Evolutionary conservation across 352 stramenopile genomes (phyloP).

Genomic region (Globisporangium irregulare): DNA sequence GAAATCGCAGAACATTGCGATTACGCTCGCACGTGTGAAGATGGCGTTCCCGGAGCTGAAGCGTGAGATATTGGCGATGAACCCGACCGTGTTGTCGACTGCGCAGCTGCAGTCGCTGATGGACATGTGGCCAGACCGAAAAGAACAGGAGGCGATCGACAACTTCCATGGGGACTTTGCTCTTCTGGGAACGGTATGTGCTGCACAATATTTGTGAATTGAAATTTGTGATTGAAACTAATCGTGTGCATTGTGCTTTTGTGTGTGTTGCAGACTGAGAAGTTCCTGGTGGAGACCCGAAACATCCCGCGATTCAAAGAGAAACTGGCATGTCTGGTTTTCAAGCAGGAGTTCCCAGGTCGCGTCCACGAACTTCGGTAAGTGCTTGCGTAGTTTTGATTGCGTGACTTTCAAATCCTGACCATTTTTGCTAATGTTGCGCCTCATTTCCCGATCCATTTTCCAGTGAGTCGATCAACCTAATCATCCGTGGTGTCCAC

Average conservation of each 20-base stretch:
- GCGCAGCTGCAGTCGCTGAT: slow-evolving; percentile 79
- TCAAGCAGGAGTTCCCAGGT: slow-evolving; percentile 82
- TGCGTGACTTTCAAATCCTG: not conserved
- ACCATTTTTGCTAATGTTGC: not conserved
- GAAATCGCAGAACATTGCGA: slow-evolving; percentile 86
- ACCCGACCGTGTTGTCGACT: slow-evolving; percentile 68
- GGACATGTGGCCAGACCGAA: slow-evolving; percentile 81
- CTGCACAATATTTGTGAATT: not conserved
- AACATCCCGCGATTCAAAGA: slow-evolving; percentile 69
- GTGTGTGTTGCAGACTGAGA: slow-evolving; percentile 41
- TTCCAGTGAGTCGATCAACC: slow-evolving; percentile 55
- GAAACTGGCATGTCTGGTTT: slow-evolving; percentile 72
- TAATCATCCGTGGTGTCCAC: slow-evolving; percentile 75
- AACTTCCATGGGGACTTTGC: slow-evolving; percentile 63
- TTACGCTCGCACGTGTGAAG: slow-evolving; percentile 79
- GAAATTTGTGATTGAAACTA: not conserved
- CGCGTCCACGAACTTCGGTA: slow-evolving; percentile 69
- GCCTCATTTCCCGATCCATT: not conserved
- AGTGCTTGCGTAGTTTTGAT: slow-evolving; percentile 5
- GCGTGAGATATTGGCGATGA: slow-evolving; percentile 71
- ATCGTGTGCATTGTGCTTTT: not conserved
- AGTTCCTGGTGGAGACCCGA: slow-evolving; percentile 74
- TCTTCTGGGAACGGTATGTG: slow-evolving; percentile 44
- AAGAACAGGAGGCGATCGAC: slow-evolving; percentile 68
- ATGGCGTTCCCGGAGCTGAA: slow-evolving; percentile 66